Percentiles rank a stretch among this genome's conserved stretches.
phyloP scores from a whole-genome alignment of 306 rosid genomes.

The Comarum palustre region DNA sequence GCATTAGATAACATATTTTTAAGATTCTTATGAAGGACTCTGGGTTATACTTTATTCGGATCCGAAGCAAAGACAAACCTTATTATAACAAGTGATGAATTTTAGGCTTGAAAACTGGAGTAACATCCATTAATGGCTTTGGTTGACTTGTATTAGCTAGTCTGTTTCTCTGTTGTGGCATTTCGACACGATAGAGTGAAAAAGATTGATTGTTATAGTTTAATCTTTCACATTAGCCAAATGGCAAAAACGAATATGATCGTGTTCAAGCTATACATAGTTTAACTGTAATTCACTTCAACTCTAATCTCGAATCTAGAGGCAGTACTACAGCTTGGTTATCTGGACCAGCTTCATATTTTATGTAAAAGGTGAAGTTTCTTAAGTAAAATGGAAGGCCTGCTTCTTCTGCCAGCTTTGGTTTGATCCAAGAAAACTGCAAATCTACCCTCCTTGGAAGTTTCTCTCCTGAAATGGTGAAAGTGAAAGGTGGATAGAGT shows the following conservation, averaged over 20 bases:
- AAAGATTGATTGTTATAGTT: background rate
- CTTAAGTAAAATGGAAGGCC: slow-evolving; percentile 19
- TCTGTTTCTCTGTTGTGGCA: background rate
- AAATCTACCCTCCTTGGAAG: slow-evolving; percentile 12
- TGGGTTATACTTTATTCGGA: background rate
- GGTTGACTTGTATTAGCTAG: slow-evolving; percentile 1
- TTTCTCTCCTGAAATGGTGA: background rate
- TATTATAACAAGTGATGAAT: background rate
- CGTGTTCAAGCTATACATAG: slow-evolving; percentile 2
- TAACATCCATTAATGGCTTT: background rate
- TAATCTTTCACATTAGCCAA: background rate
- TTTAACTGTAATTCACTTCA: background rate
- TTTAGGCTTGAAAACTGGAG: background rate
- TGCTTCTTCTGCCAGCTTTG: slow-evolving; percentile 8
- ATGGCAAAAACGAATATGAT: background rate
- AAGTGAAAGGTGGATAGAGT: background rate
- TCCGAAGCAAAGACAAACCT: slow-evolving; percentile 4
- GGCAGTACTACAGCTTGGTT: slow-evolving; percentile 6
- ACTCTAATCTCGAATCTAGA: slow-evolving; percentile 11
- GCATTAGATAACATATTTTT: background rate
- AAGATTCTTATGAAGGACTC: background rate
- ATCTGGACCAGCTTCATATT: slow-evolving; percentile 4
- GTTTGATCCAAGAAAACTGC: slow-evolving; percentile 14
- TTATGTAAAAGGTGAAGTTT: background rate
- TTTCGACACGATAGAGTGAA: slow-evolving; percentile 6